Base-by-base conservation (phyloP, 306 rosid species). In the Casuarina cunninghamiana region DNA sequence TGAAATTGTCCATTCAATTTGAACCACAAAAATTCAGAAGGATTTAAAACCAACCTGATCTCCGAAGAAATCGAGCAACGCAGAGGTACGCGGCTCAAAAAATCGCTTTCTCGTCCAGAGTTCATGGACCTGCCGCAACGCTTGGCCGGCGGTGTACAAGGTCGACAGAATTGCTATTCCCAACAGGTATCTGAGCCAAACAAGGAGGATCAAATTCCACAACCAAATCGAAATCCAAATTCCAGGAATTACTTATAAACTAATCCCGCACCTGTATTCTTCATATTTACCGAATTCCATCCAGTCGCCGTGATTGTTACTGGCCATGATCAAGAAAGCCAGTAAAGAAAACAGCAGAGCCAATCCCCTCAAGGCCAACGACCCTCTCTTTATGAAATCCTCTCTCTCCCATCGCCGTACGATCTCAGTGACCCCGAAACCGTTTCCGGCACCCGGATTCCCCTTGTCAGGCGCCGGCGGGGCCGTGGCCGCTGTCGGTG, bases 241-340 rank as follows among this genome's bases (percentile, higher is more conserved):
- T 38, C 77, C 76, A 7, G 19, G 12, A 42, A 68, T 54, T 39
- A 54, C 73, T 42, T 17, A 61, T 1, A 37, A 35, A 37, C 37
- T 6, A 75, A 72, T 41, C 60, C 16, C 17, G 26, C 26, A 67
- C 71, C 71, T 67, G 71, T 41, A 67, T 42, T 67, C 71, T 42
- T 87, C 93, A 37, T 83, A 92, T 3, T 67, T 32, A n/a, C 89
- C 91, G 55, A 92, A 94, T 1, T 88, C 48, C 44, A 71, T 84
- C 88, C 87, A 65, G 74, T 86, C 82, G 19, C 91, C 97, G 70
- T 94, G 95, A 21, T 86, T 79, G 81, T 94, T 94, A 55, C 82
- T 83, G 53, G 86, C 92, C 95, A 84, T 89, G 81, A 80, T 66
- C 3, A 90, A 32, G 79, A 90, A 84, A 16, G 90, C 78, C 32